Evolutionary conservation across 75 land plant genomes (phyloP), one percentile per base, ranked within the genome.

Genomic region (Isoetes taiwanensis): DNA sequence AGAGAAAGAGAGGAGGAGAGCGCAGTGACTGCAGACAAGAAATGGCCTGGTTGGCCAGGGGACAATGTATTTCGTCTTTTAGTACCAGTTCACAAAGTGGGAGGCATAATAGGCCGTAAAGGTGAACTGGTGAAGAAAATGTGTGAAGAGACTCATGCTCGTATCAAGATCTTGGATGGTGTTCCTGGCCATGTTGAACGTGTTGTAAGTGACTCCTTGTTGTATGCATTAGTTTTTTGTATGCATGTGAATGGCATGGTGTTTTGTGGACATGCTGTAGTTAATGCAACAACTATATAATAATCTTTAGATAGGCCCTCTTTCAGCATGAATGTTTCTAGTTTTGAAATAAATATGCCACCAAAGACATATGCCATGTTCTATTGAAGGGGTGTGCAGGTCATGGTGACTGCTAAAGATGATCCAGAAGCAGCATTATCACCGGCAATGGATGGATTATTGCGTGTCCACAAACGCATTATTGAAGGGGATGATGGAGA

Each of bases 21-120:
- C n/a, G 73, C 54, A 63, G 39, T 32, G 21, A 76, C 28, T 64
- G 27, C 16, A 37, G 83, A 80, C 32, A 86, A 66, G 57, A 80
- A 64, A 65, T 89, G 90, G 96, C 82, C 85, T 17, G 90, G 96
- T 29, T 89, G 96, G 96, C 96, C 96, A 32, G 91, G 91, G 19
- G 83, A 85, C 60, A 85, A 74, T 73, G 86, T 85, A 23, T 89
- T 85, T 48, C 61, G 91, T 11, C 75, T 85, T 53, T 52, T 89
- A 60, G 86, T 85, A 59, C 96, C 90, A 65, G 74, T 77, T 16
- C 86, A 89, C 34, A 89, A 81, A 61, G 86, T 46, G 5, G 38
- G 55, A 17, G 61, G 16, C 1, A 58, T 58, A 29, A 38, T 58
- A 16, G 54, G 20, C 16, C 20, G 40, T 21, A 58, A 32, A 0